phyloP scores from a whole-genome alignment of 345 rosid genomes.

The Aquilaria malaccensis region DNA sequence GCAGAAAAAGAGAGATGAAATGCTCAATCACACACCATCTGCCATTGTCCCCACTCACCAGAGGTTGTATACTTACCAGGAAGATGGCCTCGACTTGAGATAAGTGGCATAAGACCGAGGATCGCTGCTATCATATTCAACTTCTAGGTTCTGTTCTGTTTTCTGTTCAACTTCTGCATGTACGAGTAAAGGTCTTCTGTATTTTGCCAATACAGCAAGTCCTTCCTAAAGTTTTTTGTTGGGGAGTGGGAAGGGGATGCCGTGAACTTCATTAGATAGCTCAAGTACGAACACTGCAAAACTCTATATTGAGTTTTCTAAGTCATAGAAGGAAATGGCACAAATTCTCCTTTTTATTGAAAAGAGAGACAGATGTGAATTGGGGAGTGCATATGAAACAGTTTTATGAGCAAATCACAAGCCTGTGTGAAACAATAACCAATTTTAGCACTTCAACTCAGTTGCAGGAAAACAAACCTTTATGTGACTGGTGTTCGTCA shows the following conservation, averaged over 20 bases:
- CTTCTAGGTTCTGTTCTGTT: conserved; percentile 19
- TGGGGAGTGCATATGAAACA: not conserved
- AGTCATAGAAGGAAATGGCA: too few species aligned
- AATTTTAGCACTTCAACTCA: not conserved
- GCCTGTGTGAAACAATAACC: not conserved
- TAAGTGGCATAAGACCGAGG: conserved; percentile 72
- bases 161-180: conserved; percentile 73
- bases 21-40: too few species aligned
- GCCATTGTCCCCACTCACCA: too few species aligned
- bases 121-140: conserved; percentile 32
- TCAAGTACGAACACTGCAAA: not conserved
- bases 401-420: conserved; percentile 2
- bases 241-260: conserved; percentile 10
- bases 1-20: not conserved
- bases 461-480: conserved; percentile 39
- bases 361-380: too few species aligned
- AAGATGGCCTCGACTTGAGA: conserved; percentile 74
- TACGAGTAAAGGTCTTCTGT: conserved; percentile 81
- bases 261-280: not conserved
- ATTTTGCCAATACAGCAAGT: conserved; percentile 67
- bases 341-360: too few species aligned
- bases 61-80: conserved; percentile 38
- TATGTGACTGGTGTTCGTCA: conserved; percentile 81
- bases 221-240: conserved; percentile 50
- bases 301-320: not conserved